Evolutionary conservation across 1,139 yeast genomes (phyloP).

Genomic region (Kodamaea ohmeri): DNA sequence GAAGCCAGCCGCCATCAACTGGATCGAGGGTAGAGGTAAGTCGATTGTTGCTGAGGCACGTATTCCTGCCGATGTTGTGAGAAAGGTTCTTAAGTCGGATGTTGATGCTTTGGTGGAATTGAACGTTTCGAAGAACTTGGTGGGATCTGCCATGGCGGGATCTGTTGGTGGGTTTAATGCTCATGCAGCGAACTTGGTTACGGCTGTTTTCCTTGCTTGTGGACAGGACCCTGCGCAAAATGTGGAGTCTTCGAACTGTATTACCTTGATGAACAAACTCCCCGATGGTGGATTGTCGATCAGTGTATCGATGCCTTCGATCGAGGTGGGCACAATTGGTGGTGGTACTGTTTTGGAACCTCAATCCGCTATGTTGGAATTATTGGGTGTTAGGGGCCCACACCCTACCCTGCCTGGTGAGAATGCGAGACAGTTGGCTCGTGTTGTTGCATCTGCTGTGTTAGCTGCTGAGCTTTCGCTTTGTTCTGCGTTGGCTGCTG

Average conservation of each 20-base stretch:
- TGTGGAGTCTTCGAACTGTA: slow-evolving; percentile 96
- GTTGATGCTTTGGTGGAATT: slow-evolving; percentile 90
- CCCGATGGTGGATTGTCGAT: slow-evolving; percentile 76
- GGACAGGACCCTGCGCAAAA: slow-evolving; percentile 99
- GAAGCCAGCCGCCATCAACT: slow-evolving; percentile 95
- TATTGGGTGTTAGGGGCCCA: slow-evolving; percentile 94
- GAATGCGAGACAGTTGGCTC: slow-evolving; percentile 94
- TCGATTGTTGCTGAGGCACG: slow-evolving; percentile 97
- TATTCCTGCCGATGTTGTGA: slow-evolving; percentile 78
- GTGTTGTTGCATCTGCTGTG: slow-evolving; percentile 90
- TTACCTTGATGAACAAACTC: slow-evolving; percentile 84
- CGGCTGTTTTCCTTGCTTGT: slow-evolving; percentile 90
- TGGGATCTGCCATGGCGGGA: slow-evolving; percentile 99
- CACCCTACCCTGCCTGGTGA: slow-evolving; percentile 92
- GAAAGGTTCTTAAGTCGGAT: slow-evolving; percentile 80
- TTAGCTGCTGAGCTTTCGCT: slow-evolving; percentile 95
- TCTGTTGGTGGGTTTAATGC: slow-evolving; percentile 97
- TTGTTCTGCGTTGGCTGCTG: slow-evolving; percentile 95
- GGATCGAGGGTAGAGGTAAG: slow-evolving; percentile 99
- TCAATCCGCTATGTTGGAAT: slow-evolving; percentile 93
- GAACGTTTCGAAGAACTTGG: slow-evolving; percentile 81
- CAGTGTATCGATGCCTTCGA: slow-evolving; percentile 97
- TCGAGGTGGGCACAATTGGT: slow-evolving; percentile 98
- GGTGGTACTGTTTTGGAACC: slow-evolving; percentile 98
- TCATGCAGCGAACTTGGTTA: slow-evolving; percentile 93